Base-by-base conservation (phyloP, 2,329 filamentous ascomycete genomes). In the Alternaria infectoria region DNA sequence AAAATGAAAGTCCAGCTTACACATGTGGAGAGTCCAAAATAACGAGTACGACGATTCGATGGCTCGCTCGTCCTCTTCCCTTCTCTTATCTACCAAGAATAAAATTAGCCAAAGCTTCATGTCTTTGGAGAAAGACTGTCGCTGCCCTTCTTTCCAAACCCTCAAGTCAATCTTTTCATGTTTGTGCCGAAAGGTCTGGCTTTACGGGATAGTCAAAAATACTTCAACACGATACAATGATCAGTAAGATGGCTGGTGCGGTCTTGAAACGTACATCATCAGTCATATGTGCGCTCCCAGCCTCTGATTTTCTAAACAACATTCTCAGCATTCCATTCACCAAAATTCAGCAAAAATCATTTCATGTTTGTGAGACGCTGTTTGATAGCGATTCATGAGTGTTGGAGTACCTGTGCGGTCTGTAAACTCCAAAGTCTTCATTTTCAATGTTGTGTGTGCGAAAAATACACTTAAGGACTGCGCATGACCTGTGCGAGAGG, bases 271-370 rank as follows among this genome's bases (percentile, higher is more conserved):
- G 0, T 2, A 6, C 6, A 13, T 13, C 28, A 6, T 3, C 6
- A 30, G 5, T 13, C 2, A 1, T 32, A n/a, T 36, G 32, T 36
- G 32, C 32, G 2, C 15, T 36, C 10, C 32, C 0, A 4, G 32
- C 32, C 32, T 36, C 1, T 0, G 4, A 1, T 8, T 36, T 36
- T 8, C 15, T 1, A 36, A 3, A 9, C 32, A 36, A 36, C 15
- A 5, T n/a, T 5, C 15, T 36, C 32, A 1, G 32, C 7, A n/a
- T n/a, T 36, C 15, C 10, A 5, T 36, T 9, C 1, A 36, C 32
- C 7, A n/a, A 36, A 36, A 36, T 0, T n/a, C 6, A n/a, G 0
- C 3, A 15, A 15, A 1, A 4, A 3, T 0, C 0, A 9, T n/a
- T 1, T 9, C 2, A 36, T 36, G 32, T 36, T n/a, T 36, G 32